Conservation (phyloP, 495 filamentous ascomycete genomes). For the Neurospora sp. region DNA sequence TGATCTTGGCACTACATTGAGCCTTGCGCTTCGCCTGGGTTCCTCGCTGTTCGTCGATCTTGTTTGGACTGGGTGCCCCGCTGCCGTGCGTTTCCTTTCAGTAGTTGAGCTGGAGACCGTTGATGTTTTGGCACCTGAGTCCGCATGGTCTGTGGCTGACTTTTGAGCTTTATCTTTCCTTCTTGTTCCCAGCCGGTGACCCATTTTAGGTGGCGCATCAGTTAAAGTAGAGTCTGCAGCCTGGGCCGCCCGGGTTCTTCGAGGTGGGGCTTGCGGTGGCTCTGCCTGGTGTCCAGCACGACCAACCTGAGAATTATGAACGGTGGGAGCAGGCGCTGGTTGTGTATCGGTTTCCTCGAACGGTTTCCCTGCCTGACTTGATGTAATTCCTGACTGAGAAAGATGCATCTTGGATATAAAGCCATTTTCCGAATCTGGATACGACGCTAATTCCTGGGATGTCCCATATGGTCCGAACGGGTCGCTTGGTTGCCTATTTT, state of each 20-base stretch:
- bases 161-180: constrained; percentile 35
- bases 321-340: constrained; percentile 13
- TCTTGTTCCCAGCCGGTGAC: constrained; percentile 37
- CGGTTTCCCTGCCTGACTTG: constrained; percentile 4
- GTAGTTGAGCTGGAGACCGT: constrained; percentile 24
- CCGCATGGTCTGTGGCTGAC: constrained; percentile 11
- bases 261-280: constrained; percentile 56
- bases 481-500: constrained; percentile 24
- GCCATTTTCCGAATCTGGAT: constrained; percentile 23
- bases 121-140: constrained; percentile 7
- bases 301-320: constrained; percentile 23
- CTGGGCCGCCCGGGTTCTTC: constrained; percentile 52
- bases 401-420: constrained; percentile 32
- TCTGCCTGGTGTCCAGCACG: constrained; percentile 30
- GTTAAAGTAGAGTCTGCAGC: constrained; percentile 39
- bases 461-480: constrained; percentile 30
- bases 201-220: constrained; percentile 58
- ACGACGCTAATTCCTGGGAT: not conserved
- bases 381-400: constrained; percentile 25
- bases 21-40: constrained; percentile 66
- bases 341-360: constrained; percentile 33
- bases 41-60: constrained; percentile 46
- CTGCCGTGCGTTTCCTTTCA: constrained; percentile 76
- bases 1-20: constrained; percentile 49
- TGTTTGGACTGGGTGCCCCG: constrained; percentile 63